phyloP scores from a whole-genome alignment of 139 green algal genomes.

The Microglena sp. region DNA sequence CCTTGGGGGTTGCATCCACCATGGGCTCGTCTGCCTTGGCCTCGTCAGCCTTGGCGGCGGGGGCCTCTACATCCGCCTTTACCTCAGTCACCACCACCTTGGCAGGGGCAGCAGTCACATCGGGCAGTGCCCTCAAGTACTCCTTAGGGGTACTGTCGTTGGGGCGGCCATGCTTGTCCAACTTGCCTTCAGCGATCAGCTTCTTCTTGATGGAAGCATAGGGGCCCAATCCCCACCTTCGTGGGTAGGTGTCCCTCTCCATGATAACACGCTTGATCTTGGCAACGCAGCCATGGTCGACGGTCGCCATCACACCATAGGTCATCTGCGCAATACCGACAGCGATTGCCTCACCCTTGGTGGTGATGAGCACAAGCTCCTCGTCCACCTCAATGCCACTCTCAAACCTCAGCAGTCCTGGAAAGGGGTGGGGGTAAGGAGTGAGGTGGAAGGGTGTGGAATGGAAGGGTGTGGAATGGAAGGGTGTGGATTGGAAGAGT shows the following conservation, averaged over 20 bases:
- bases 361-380: conserved; percentile 94
- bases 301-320: conserved; percentile 85
- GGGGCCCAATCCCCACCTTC: conserved; percentile 83
- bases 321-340: conserved; percentile 95
- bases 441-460: too few species aligned
- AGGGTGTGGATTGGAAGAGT: too few species aligned
- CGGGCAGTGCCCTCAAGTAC: not conserved
- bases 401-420: conserved; percentile 86
- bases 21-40: conserved; percentile 9
- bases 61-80: conserved; percentile 2
- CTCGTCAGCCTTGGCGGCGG: conserved; percentile 9
- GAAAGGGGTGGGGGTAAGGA: too few species aligned
- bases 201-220: conserved; percentile 95
- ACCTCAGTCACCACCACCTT: not conserved
- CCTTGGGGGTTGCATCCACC: conserved; percentile 11
- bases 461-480: too few species aligned
- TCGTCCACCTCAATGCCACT: conserved; percentile 85
- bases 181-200: conserved; percentile 87
- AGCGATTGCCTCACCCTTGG: conserved; percentile 97
- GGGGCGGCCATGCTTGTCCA: conserved; percentile 93
- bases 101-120: conserved; percentile 2
- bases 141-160: conserved; percentile 85
- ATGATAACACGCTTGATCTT: conserved; percentile 98
- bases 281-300: conserved; percentile 77
- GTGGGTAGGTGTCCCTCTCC: conserved; percentile 98